Evolutionary conservation across 345 rosid species (phyloP), one percentile per base, ranked within the genome.

Genomic region (Rhodamnia argentea): DNA sequence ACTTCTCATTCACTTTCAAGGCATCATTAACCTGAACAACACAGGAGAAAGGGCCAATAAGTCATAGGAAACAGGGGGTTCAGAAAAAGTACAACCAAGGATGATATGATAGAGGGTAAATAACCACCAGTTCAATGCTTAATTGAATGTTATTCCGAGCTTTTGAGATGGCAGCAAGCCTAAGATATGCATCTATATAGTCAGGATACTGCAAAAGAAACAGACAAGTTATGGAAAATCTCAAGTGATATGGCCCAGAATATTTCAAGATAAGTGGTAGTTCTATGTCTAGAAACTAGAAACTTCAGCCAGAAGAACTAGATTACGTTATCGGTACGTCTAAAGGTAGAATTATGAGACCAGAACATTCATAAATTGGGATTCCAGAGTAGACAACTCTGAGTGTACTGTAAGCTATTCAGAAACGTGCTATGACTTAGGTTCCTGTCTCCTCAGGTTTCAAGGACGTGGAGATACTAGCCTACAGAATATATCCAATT

Each of bases 81-180:
- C 83, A 44, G 83, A n/a, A 53, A 56, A 70, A 37, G 78, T 75
- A 27, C 47, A 50, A 86, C 10, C 47, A 13, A 37, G 75, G 59
- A 54, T 23, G 62, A 37, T 44, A 76, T 54, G 13, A 84, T 52
- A 76, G 52, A 60, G 52, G 15, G 87, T 87, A 51, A 76, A 87
- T 64, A 87, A 84, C 86, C 76, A 97, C 99, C 99, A 97, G 93
- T 88, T 97, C 99, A 90, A 97, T 97, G 92, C 99, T 96, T 87
- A 93, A 88, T 88, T 93, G 95, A 90, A 96, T 92, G 92, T 97
- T 96, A 90, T 95, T 96, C 86, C 93, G 94, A 89, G 96, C 91
- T 90, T 94, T 97, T 86, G 99, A 95, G 84, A 94, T 94, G 42
- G 96, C 98, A 87, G 99, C 98, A 84, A 97, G 96, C 96, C 99